Conservation (phyloP, 352 stramenopile genomes). For the Thalassiosira mediterranea region DNA sequence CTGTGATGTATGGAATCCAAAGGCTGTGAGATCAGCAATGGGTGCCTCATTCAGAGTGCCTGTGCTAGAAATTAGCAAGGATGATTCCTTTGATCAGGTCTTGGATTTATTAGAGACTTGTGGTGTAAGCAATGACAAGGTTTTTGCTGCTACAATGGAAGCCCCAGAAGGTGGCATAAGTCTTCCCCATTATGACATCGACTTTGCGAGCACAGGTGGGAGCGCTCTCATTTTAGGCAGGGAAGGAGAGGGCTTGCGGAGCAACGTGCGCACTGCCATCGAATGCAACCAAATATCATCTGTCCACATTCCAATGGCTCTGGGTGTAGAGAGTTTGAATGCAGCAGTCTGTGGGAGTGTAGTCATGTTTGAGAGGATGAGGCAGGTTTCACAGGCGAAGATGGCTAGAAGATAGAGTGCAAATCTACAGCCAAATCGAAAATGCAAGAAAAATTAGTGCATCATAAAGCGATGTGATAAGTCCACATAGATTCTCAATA, state of each 20-base stretch:
- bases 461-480: constrained; percentile 12
- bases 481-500: constrained; percentile 1
- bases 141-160: constrained; percentile 80
- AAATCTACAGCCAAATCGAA: constrained; percentile 16
- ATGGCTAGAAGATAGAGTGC: not conserved
- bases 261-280: constrained; percentile 58
- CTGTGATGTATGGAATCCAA: constrained; percentile 82
- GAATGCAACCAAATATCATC: constrained; percentile 47
- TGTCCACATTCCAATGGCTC: constrained; percentile 79
- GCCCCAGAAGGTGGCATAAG: constrained; percentile 24
- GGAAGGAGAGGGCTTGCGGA: constrained; percentile 72
- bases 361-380: constrained; percentile 81
- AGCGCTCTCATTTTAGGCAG: constrained; percentile 66
- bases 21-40: constrained; percentile 76
- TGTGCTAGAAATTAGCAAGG: constrained; percentile 46
- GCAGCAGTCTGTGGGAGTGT: constrained; percentile 81
- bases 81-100: constrained; percentile 42
- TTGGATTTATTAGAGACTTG: constrained; percentile 51
- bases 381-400: constrained; percentile 36
- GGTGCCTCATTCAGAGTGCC: constrained; percentile 76
- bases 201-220: constrained; percentile 35
- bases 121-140: constrained; percentile 33
- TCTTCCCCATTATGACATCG: constrained; percentile 46
- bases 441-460: too few relatives aligned
- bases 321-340: constrained; percentile 81